Percentiles rank a stretch among this genome's conserved stretches.
These are phyloP conservation scores for Tripterygium wilfordii DNA, from an alignment of 177 flowering plant genomes.

Conservation along the genomic window DNA sequence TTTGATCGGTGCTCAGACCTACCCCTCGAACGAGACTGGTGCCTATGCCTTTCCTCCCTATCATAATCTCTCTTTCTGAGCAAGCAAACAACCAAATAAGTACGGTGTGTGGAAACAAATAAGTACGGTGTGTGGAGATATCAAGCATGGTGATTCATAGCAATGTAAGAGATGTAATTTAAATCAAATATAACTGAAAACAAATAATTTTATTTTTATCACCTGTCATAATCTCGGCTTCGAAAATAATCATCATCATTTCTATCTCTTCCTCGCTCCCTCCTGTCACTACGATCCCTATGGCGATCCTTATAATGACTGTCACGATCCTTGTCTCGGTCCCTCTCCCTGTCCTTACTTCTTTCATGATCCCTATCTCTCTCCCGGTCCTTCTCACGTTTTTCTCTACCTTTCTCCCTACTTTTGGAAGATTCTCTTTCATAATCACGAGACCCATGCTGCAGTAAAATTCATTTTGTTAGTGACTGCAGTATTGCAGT, in stretches of 20 bases:
- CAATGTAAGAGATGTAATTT: too few relatives aligned
- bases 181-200: too few relatives aligned
- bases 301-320: too few relatives aligned
- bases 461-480: too few relatives aligned
- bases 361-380: too few relatives aligned
- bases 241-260: slow-evolving; percentile 59
- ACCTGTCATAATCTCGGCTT: slow-evolving; percentile 70
- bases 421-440: slow-evolving; percentile 20
- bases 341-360: slow-evolving; percentile 32
- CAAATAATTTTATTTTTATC: not conserved
- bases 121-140: too few relatives aligned
- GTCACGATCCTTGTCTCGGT: slow-evolving; percentile 37
- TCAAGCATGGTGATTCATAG: too few relatives aligned
- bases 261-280: slow-evolving; percentile 55
- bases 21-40: slow-evolving; percentile 57
- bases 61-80: slow-evolving; percentile 72
- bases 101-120: not conserved
- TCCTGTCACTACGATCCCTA: slow-evolving; percentile 47
- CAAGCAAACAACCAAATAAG: too few relatives aligned
- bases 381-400: slow-evolving; percentile 37
- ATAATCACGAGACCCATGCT: slow-evolving; percentile 63
- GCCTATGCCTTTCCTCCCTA: slow-evolving; percentile 62
- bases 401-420: slow-evolving; percentile 18
- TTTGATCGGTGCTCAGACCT: slow-evolving; percentile 66
- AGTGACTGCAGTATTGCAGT: too few relatives aligned